These are phyloP conservation scores for Candolleomyces eurysporus DNA, from an alignment of 768 basidiomycete species.

Conservation along the genomic window DNA sequence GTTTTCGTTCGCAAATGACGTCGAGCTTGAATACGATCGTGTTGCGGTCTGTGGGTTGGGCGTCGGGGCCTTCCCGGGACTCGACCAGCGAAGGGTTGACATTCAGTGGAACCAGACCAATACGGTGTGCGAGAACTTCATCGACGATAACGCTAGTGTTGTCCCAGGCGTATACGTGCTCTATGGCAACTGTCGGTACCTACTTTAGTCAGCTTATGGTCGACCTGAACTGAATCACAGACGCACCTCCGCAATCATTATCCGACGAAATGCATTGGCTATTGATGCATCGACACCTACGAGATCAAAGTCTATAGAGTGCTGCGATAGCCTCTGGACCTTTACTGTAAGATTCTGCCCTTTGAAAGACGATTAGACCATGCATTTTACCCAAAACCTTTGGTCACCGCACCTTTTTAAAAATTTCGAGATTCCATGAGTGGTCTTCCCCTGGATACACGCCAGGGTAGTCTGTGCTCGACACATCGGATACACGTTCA, in stretches of 20 bases:
- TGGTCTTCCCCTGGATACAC: slow-evolving; percentile 84
- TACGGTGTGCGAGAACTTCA: slow-evolving; percentile 88
- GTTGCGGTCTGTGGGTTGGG: slow-evolving; percentile 80
- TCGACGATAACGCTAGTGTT: slow-evolving; percentile 94
- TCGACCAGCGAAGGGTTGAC: slow-evolving; percentile 76
- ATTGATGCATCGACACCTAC: slow-evolving; percentile 95
- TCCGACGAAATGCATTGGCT: slow-evolving; percentile 90
- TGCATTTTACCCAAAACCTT: slow-evolving; percentile 7
- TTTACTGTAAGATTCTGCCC: slow-evolving; percentile 70
- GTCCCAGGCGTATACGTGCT: slow-evolving; percentile 89
- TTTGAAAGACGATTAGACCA: slow-evolving; percentile 26
- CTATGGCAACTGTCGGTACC: slow-evolving; percentile 91
- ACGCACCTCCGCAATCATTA: slow-evolving; percentile 89
- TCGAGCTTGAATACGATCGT: slow-evolving; percentile 85
- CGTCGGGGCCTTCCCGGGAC: slow-evolving; percentile 48
- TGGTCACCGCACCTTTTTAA: slow-evolving; percentile 62
- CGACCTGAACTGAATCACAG: neutral
- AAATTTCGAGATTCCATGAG: slow-evolving; percentile 75
- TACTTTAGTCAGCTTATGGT: slow-evolving; percentile 22
- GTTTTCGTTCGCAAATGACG: slow-evolving; percentile 61
- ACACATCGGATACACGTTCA: slow-evolving; percentile 75
- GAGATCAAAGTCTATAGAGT: slow-evolving; percentile 91
- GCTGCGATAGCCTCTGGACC: slow-evolving; percentile 76
- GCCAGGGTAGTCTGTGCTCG: slow-evolving; percentile 89
- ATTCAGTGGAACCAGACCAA: slow-evolving; percentile 88